Base-by-base conservation (phyloP, 2,329 filamentous ascomycete species). In the Plenodomus lindquistii region DNA sequence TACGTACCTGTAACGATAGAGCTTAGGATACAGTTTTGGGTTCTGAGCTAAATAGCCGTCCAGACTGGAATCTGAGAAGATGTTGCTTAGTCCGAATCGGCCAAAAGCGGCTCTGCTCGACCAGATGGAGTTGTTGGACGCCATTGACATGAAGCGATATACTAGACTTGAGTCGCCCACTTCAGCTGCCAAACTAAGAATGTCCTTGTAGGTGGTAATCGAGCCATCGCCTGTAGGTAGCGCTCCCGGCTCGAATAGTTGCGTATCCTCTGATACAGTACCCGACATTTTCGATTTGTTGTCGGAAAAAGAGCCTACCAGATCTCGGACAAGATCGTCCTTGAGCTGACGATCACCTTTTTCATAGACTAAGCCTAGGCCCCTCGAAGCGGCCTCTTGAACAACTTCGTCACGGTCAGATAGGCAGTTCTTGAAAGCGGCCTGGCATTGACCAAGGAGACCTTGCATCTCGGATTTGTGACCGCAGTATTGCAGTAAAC, bases 71-170 rank as follows among this genome's bases (percentile, higher is more conserved):
- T 96, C 91, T 0, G 91, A 94, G 40, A 99, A 82, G 52, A 99
- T 93, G 58, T 84, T 94, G 70, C 91, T 95, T 41, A 99, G 81
- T 0, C 94, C 94, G 59, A 97, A 97, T 10, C 91, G 84, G 2
- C 94, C 94, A 73, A 99, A 97, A 0, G 94, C 94, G 1, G 94
- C 95, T 42, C 94, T 85, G n/a, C 91, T 96, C 1, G 91, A 93
- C 94, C 94, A 99, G 15, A 96, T 95, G 0, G 92, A 91, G 40
- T 96, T 95, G 65, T 97, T 96, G 1, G 91, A 91, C 2, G 94
- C 94, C 59, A 99, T 81, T 0, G 92, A 93, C 94, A 99, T 99
- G 75, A 99, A 97, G 52, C 92, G 91, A 77, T 99, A 99, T 1
- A 97, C 89, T n/a, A 99, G 79, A 60, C 89, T 92, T 49, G 94